Conservation (phyloP, 768 basidiomycete genomes). For the Serendipita indica region DNA sequence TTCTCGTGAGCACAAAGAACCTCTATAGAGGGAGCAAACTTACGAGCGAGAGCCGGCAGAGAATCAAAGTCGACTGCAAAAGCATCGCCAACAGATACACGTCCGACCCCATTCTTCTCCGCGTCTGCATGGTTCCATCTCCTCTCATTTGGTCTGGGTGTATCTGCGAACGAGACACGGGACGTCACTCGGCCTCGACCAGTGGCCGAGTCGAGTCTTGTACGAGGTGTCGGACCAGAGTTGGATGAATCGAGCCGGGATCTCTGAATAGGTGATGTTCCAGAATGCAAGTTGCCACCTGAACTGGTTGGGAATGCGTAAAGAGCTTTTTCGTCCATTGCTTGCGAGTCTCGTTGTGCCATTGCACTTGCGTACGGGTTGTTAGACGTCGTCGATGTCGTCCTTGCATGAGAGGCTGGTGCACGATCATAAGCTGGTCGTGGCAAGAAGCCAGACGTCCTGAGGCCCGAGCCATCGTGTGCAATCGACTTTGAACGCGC, state of each 20-base stretch:
- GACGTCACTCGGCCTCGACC: neutral
- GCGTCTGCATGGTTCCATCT: neutral
- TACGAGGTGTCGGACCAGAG: neutral
- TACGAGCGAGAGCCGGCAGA: neutral
- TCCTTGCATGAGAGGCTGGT: neutral
- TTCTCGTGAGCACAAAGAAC: neutral
- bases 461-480: neutral
- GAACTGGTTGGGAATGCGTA: neutral
- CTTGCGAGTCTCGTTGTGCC: constrained; percentile 1
- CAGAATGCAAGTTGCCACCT: neutral
- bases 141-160: neutral
- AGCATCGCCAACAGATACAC: neutral
- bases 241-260: neutral
- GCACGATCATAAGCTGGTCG: neutral
- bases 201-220: neutral
- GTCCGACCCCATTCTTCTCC: neutral
- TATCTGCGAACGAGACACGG: neutral
- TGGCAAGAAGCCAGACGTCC: too few relatives aligned
- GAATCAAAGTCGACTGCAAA: neutral
- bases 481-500: neutral
- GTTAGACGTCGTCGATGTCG: neutral
- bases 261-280: neutral
- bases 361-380: neutral
- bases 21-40: neutral
- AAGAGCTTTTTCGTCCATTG: neutral